Evolutionary conservation across 352 stramenopile genomes (phyloP), one percentile per base, ranked within the genome.

Genomic region (Globisporangium lucens): DNA sequence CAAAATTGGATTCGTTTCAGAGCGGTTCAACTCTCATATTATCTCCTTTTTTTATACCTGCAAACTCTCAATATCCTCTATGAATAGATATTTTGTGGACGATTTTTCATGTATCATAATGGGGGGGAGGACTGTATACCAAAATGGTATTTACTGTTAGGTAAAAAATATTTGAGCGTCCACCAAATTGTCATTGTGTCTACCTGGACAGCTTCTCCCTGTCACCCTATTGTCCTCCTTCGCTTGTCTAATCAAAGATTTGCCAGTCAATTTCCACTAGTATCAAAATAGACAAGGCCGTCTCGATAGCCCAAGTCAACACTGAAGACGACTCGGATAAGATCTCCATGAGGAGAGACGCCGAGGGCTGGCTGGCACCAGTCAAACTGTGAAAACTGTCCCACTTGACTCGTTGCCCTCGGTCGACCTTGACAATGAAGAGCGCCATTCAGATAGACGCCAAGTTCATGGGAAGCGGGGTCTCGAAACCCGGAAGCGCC

Each of bases 381-480:
- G 41, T 47, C 41, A 47, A 47, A 47, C 12, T 47, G 41, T 47
- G 41, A 47, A 47, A 47, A 47, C 3, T n/a, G 15, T 47, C 41
- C 41, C 41, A 47, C 15, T 47, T 13, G 41, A 6, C 41, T 13
- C 53, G 30, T 22, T 22, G 24, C 35, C 8, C 41, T 43, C 29
- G 17, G 24, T 59, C 2, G 29, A 41, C 41, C 5, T 47, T 47
- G 41, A 47, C 41, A n/a, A 13, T n/a, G 41, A 47, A 13, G 41
- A 47, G 41, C 4, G 4, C 41, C 41, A 47, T 47, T 47, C 13
- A 47, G 13, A 47, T n/a, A 47, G 17, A n/a, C 15, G n/a, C 13
- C 13, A 47, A 47, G 8, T 59, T 41, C 51, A 83, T 83, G 76
- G 76, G 76, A 33, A 74, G 74, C 30, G 74, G 76, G 7, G 70